Evolutionary conservation across 345 rosid species (phyloP).

Genomic region (Brassica carinata): DNA sequence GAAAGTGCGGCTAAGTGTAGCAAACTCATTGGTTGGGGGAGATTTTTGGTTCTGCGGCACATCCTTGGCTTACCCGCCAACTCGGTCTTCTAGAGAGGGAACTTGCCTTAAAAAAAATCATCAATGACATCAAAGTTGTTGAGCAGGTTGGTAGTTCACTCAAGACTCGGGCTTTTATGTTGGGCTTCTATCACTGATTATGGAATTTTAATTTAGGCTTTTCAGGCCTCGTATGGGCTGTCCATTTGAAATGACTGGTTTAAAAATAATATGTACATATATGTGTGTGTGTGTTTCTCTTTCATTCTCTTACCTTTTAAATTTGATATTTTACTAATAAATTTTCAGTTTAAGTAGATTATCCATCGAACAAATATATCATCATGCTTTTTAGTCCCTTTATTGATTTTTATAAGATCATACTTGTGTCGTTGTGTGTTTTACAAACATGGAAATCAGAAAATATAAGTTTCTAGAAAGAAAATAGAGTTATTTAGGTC

Average conservation of each 20-base stretch:
- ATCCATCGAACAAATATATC: not conserved
- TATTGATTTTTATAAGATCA: not conserved
- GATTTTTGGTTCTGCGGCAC: slow-evolving; percentile 57
- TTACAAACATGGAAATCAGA: not conserved
- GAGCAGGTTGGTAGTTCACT: too few species aligned
- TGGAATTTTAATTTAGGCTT: not conserved
- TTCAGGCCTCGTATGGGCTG: not conserved
- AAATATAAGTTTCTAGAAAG: not conserved
- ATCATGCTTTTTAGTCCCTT: not conserved
- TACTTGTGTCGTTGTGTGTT: not conserved
- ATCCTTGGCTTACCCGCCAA: slow-evolving; percentile 43
- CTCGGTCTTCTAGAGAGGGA: slow-evolving; percentile 14
- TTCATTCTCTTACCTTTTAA: not conserved
- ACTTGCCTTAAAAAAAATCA: not conserved
- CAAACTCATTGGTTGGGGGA: slow-evolving; percentile 54
- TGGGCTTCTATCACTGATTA: too few species aligned
- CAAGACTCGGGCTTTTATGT: too few species aligned
- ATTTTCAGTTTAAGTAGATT: not conserved
- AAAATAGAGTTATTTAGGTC: too few species aligned
- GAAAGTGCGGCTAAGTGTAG: slow-evolving; percentile 59
- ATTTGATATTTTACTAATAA: not conserved
- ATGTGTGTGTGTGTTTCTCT: not conserved
- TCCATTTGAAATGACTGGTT: not conserved
- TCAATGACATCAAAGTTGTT: not conserved
- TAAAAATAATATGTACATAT: too few species aligned